These are phyloP conservation scores for Amorphotheca resinae DNA, from an alignment of 495 filamentous ascomycete genomes.

Conservation along the genomic window DNA sequence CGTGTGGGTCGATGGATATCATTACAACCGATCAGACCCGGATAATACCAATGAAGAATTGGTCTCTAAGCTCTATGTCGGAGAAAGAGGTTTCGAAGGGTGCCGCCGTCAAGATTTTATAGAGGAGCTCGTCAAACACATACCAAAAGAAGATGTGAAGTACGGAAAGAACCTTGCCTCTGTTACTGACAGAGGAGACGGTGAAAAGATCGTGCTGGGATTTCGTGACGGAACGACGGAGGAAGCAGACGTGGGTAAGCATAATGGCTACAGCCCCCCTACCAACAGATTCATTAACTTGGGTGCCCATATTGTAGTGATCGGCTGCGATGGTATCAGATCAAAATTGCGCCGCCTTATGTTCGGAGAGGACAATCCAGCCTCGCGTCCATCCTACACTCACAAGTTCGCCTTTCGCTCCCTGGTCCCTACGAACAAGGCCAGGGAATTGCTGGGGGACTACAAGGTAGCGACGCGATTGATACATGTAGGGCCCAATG, in stretches of 20 bases:
- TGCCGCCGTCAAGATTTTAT: slow-evolving; percentile 39
- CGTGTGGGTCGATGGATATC: slow-evolving; percentile 28
- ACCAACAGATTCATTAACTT: no score
- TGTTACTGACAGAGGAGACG: slow-evolving; percentile 17
- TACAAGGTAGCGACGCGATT: slow-evolving; percentile 28
- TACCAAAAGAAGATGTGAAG: slow-evolving; percentile 26
- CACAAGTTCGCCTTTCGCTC: slow-evolving; percentile 36
- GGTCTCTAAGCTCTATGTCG: slow-evolving; percentile 22
- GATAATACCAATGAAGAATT: slow-evolving; percentile 13
- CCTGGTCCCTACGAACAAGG: slow-evolving; percentile 33
- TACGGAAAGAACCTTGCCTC: slow-evolving; percentile 20
- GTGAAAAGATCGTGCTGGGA: slow-evolving; percentile 13
- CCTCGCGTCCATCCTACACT: slow-evolving; percentile 29
- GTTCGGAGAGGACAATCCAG: slow-evolving; percentile 24
- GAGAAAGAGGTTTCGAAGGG: slow-evolving; percentile 28
- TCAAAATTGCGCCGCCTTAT: slow-evolving; percentile 32
- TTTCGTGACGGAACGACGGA: slow-evolving; percentile 38
- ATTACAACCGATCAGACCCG: slow-evolving; percentile 6
- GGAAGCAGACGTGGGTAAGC: slow-evolving; percentile 31
- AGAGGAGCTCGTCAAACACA: slow-evolving; percentile 35
- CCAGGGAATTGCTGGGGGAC: slow-evolving; percentile 27
- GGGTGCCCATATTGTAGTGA: no score
- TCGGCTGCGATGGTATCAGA: slow-evolving; percentile 46
- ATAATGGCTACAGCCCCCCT: no score
- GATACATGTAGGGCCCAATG: slow-evolving; percentile 33